Base-by-base conservation (phyloP, 2,329 filamentous ascomycete species). In the Alternaria gansuensis region DNA sequence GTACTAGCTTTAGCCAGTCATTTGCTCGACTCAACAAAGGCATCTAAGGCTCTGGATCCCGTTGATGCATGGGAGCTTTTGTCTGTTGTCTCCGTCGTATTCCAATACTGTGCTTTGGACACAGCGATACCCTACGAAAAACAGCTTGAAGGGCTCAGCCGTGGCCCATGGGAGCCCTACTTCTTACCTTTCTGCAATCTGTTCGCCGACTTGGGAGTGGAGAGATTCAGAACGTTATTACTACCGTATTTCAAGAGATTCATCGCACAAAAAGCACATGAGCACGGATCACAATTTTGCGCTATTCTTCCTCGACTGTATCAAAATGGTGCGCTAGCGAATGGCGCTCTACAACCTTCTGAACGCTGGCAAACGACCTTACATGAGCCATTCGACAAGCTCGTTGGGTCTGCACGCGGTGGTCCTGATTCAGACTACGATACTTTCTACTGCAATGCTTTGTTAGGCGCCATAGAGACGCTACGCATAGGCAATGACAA, bases 151-250 rank as follows among this genome's bases (percentile, higher is more conserved):
- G 80, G 81, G 3, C 79, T 96, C 46, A 87, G 86, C 3, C 84
- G 85, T 51, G 87, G 90, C 43, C 83, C 84, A 1, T 84, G 93
- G 69, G 86, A 89, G 70, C 79, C 79, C 51, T 89, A 88, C 81
- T 98, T 97, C 75, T 84, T 98, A 41, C 85, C 88, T 0, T 97
- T 98, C 76, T 97, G 92, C 77, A 89, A 89, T 13, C 88, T 91
- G 51, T 88, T 95, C 66, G 89, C 91, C 0, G 85, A 92, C 53
- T 82, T 96, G 34, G 88, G 93, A 44, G 75, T 84, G 2, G 85
- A 89, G 52, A 85, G 91, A 37, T 99, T 98, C 72, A 85, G 88
- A 53, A 88, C 87, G 63, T 81, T 97, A n/a, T 84, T 96, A 31
- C 82, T 93, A 7, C 89, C 87, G 36, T 88, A 91, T 57, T 93